Base-by-base conservation (phyloP, 2,329 filamentous ascomycete species). In the Botryotinia calthae region DNA sequence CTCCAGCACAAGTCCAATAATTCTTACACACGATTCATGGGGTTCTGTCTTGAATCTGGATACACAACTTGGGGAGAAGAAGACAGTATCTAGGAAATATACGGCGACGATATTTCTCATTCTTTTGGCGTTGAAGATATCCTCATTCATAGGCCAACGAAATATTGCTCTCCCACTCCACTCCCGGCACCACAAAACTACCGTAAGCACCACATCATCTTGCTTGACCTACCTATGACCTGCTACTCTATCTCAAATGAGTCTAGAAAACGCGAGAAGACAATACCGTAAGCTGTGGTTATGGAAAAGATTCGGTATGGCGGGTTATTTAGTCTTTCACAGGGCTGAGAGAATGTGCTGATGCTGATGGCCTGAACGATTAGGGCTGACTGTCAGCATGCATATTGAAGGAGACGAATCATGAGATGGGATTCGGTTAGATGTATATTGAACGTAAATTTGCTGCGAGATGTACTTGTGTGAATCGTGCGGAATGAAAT, bases 381-480 rank as follows among this genome's bases (percentile, higher is more conserved):
- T 75, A 75, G 73, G 74, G 74, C 74, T 75, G 74, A 75, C 71
- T 58, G 73, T 67, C 37, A 58, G 40, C 59, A 71, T 34, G 58
- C 40, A 62, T 64, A 44, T 54, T 12, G 34, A 67, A 56, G n/a
- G n/a, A 56, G n/a, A 42, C 65, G 37, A 56, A 56, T 67, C 65
- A 40, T 25, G n/a, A 18, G 6, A 42, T 42, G 46, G n/a, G 12
- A 25, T 56, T 56, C 34, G 48, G 31, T 56, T 40, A 28, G 10
- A 31, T 67, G 25, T 56, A 14, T 9, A 14, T 67, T 22, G 25
- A 31, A 28, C 16, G 9, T 28, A 37, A 20, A 40, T 34, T 48
- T 51, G 18, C 18, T 48, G 44, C 28, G 8, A 37, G 44, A 66
- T 40, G 64, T 54, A 54, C 25, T 6, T n/a, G 8, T 22, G 18